Conservation (phyloP, 306 rosid species). For the Rosa chinensis region DNA sequence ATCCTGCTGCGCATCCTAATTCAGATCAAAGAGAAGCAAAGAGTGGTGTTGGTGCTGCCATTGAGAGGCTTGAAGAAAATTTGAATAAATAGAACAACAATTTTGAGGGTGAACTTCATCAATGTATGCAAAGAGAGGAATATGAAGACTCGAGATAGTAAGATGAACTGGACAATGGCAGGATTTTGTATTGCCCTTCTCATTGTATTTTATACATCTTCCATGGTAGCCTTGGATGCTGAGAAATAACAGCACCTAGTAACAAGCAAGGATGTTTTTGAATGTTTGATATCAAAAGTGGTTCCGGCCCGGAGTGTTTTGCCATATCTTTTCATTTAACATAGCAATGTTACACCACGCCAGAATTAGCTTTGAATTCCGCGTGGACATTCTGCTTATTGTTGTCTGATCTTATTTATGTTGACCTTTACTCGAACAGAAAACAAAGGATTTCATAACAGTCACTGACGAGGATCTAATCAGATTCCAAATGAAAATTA, state of each 20-base stretch:
- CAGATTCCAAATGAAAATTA: not conserved
- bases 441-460: no score
- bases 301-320: not conserved
- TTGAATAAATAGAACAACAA: constrained; percentile 50
- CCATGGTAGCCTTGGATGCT: not conserved
- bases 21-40: constrained; percentile 45
- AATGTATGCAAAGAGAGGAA: not conserved
- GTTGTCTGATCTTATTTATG: not conserved
- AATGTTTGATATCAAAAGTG: not conserved
- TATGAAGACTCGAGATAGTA: not conserved
- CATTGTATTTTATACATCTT: not conserved
- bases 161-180: not conserved
- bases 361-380: not conserved
- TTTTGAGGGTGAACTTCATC: not conserved
- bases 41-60: constrained; percentile 83
- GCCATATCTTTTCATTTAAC: no score
- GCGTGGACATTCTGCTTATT: not conserved
- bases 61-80: constrained; percentile 80
- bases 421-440: not conserved
- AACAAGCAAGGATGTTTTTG: not conserved
- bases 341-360: not conserved
- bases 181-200: not conserved
- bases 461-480: not conserved
- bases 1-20: constrained; percentile 30
- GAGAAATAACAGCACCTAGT: constrained; percentile 8